Evolutionary conservation across 1,284 basidiomycete species (phyloP).

Genomic region (Grifola frondosa): DNA sequence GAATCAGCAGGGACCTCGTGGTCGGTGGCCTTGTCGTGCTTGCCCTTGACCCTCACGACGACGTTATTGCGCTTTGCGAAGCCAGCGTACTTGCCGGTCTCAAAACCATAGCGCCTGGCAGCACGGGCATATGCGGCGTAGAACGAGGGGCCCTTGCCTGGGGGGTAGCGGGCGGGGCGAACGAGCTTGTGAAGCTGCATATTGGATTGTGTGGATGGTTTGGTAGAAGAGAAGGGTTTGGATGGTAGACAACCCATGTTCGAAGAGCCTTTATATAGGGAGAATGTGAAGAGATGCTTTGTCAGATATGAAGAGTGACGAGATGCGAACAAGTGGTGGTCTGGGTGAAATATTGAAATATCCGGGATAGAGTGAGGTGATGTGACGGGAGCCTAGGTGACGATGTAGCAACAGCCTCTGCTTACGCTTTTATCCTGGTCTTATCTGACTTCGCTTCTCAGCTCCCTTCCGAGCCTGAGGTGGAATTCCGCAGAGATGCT

Average conservation of each 20-base stretch:
- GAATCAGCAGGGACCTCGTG: constrained; percentile 37
- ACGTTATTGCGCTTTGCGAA: constrained; percentile 32
- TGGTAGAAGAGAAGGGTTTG: constrained; percentile 7
- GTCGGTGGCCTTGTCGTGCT: constrained; percentile 26
- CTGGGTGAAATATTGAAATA: background rate
- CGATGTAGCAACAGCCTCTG: too few relatives aligned
- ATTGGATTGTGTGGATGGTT: constrained; percentile 2
- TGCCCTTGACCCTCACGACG: constrained; percentile 30
- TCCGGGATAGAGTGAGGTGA: background rate
- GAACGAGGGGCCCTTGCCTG: constrained; percentile 29
- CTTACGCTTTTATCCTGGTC: too few relatives aligned
- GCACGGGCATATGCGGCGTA: constrained; percentile 35
- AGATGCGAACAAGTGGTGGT: background rate
- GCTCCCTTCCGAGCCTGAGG: too few relatives aligned
- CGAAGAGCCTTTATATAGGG: constrained; percentile 6
- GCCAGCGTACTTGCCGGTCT: constrained; percentile 29
- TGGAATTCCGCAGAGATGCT: too few relatives aligned
- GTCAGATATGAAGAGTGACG: constrained; percentile 4
- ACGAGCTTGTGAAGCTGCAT: constrained; percentile 25
- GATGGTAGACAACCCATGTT: constrained; percentile 19
- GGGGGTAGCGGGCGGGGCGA: constrained; percentile 24
- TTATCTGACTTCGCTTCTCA: too few relatives aligned
- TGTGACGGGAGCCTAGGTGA: background rate
- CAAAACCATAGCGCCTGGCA: constrained; percentile 33
- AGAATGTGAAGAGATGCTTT: background rate